phyloP scores from a whole-genome alignment of 208 protist genomes.

The Trypanosoma avium region DNA sequence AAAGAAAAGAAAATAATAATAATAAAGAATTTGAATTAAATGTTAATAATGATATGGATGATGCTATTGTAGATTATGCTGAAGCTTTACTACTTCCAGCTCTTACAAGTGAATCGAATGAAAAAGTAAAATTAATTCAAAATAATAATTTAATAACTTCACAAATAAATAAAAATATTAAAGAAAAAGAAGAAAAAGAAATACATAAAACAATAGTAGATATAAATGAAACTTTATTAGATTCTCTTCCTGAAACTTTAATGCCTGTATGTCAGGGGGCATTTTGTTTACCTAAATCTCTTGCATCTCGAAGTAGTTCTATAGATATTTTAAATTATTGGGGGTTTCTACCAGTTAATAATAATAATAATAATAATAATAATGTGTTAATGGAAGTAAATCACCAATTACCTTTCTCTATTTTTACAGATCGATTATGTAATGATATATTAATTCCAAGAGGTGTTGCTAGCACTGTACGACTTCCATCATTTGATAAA shows the following conservation, averaged over 20 bases:
- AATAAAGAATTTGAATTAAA: background rate
- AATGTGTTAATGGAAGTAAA: background rate
- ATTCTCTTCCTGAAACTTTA: background rate
- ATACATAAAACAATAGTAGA: too few species aligned
- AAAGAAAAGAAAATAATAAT: background rate
- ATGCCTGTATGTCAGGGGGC: background rate
- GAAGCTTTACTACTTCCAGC: slow-evolving; percentile 9
- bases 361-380: background rate
- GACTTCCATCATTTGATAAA: background rate
- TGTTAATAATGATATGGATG: slow-evolving; percentile 5
- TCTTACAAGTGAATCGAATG: background rate
- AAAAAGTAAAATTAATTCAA: too few species aligned
- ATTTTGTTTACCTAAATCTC: background rate
- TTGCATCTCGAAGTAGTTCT: background rate
- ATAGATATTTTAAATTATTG: background rate
- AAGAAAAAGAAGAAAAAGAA: too few species aligned
- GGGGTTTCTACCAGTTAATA: background rate
- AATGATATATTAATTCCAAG: background rate
- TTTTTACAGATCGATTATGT: background rate
- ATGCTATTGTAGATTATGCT: slow-evolving; percentile 11
- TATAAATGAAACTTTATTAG: background rate
- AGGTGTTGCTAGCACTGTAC: background rate
- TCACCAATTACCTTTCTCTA: background rate
- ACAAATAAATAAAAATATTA: too few species aligned
- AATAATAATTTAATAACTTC: too few species aligned